phyloP scores from a whole-genome alignment of 1,139 yeast genomes.

The Meyerozyma smithsonii region DNA sequence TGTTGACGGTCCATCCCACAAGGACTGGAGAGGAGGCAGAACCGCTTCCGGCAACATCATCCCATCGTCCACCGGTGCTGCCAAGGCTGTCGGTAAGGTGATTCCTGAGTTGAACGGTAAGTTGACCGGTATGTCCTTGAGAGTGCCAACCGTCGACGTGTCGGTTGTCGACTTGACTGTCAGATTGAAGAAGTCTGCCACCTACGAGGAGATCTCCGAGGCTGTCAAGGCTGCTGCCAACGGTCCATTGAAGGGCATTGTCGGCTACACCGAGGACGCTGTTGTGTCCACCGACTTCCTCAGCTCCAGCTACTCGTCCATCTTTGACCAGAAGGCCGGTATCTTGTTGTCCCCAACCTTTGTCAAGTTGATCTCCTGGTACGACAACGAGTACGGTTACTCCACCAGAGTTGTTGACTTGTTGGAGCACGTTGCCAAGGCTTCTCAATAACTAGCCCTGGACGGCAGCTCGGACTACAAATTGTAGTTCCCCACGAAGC shows the following conservation, averaged over 20 bases:
- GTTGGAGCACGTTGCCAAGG: constrained; percentile 56
- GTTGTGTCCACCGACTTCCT: constrained; percentile 84
- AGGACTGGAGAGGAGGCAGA: constrained; percentile 96
- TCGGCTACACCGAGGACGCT: constrained; percentile 83
- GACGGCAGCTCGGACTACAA: constrained; percentile 1
- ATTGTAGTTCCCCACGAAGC: background rate
- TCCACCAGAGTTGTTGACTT: constrained; percentile 89
- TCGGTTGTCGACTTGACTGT: constrained; percentile 74
- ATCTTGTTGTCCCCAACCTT: constrained; percentile 76
- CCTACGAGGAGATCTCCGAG: constrained; percentile 71
- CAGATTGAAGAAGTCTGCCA: constrained; percentile 63
- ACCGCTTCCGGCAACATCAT: constrained; percentile 87
- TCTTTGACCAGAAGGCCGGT: constrained; percentile 84
- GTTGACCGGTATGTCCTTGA: constrained; percentile 84
- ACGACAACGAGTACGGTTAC: constrained; percentile 91
- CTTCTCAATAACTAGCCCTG: constrained; percentile 1
- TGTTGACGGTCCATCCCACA: constrained; percentile 88
- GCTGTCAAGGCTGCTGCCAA: constrained; percentile 68
- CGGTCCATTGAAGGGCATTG: constrained; percentile 67
- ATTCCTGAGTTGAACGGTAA: constrained; percentile 84
- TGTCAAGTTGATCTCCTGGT: constrained; percentile 85
- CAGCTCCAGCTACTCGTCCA: constrained; percentile 72
- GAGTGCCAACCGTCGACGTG: constrained; percentile 85
- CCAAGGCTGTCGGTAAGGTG: constrained; percentile 90
- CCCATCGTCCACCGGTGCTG: constrained; percentile 91